These are phyloP conservation scores for Epichloe hybrida DNA, from an alignment of 2,329 filamentous ascomycete species.

Conservation along the genomic window DNA sequence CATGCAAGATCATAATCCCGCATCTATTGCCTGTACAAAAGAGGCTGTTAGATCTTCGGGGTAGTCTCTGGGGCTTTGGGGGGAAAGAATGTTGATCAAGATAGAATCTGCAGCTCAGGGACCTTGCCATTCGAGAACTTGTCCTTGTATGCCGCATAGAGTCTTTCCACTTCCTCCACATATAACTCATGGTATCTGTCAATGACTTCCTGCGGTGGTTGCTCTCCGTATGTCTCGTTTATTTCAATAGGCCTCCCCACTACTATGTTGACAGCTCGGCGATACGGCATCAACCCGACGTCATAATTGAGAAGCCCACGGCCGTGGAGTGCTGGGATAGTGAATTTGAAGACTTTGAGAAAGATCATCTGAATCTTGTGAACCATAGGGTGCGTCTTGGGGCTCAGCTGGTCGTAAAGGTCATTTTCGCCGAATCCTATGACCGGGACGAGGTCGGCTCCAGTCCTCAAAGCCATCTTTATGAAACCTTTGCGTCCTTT, in stretches of 20 bases:
- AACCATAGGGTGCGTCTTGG: constrained; percentile 62
- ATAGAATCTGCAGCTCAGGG: constrained; percentile 54
- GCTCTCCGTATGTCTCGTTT: constrained; percentile 35
- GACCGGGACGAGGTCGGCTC: constrained; percentile 88
- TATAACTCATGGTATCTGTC: constrained; percentile 71
- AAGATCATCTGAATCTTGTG: constrained; percentile 71
- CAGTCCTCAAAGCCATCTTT: constrained; percentile 80
- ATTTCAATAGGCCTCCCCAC: constrained; percentile 73
- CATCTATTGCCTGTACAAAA: too few species aligned
- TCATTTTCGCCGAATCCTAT: constrained; percentile 93
- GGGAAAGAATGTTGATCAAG: constrained; percentile 20
- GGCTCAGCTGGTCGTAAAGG: constrained; percentile 79
- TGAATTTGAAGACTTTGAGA: constrained; percentile 82
- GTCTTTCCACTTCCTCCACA: constrained; percentile 54
- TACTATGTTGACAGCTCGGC: constrained; percentile 75
- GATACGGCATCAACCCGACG: constrained; percentile 89
- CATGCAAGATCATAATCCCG: neutral
- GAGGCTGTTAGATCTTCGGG: too few species aligned
- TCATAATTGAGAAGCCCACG: constrained; percentile 96
- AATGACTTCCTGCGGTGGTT: constrained; percentile 62
- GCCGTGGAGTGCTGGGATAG: constrained; percentile 79
- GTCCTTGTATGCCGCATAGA: constrained; percentile 71
- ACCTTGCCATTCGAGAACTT: constrained; percentile 50
- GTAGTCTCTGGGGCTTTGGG: too few species aligned
- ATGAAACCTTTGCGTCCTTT: constrained; percentile 82